Evolutionary conservation across 257 asterid genomes (phyloP), one percentile per base, ranked within the genome.

Genomic region (Fraxinus anomala): DNA sequence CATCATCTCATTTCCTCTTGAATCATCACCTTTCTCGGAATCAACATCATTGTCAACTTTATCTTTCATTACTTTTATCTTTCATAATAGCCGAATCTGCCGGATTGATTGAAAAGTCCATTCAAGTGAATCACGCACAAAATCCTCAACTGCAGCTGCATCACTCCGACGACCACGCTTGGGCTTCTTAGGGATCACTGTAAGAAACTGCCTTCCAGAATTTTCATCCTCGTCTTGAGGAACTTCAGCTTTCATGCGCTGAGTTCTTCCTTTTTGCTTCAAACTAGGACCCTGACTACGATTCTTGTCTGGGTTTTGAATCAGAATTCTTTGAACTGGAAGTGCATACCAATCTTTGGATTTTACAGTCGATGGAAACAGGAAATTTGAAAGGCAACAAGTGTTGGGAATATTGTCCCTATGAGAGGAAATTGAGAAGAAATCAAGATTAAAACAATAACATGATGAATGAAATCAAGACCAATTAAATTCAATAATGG

Each of bases 131-230:
- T 65, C 83, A 7, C 97, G 96, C 65, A 91, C 88, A 6, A 81
- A 90, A 84, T 94, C 97, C 88, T 91, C 99, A 34, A 94, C 99
- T 8, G 97, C 97, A 77, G 95, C 92, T 74, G 96, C 92, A 83
- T 94, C 99, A 61, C 97, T 88, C 86, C 83, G 86, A 6, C 96
- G 96, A 21, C 97, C 97, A 39, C 97, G 94, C 87, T 89, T 94
- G 2, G 92, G 91, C 84, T 85, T 91, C 80, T 83, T 92, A 31
- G 97, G 97, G 75, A 87, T 84, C 71, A 89, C 85, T 61, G 83
- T 71, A 17, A 96, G 91, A 73, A 89, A 88, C 12, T 68, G 65
- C 26, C 61, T 71, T 70, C 81, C 83, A 2, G 87, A 28, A 70
- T 80, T 86, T 40, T 86, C 85, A 49, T 71, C 86, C 71, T 76